Base-by-base conservation (phyloP, 306 rosid species). In the Castanea sativa region DNA sequence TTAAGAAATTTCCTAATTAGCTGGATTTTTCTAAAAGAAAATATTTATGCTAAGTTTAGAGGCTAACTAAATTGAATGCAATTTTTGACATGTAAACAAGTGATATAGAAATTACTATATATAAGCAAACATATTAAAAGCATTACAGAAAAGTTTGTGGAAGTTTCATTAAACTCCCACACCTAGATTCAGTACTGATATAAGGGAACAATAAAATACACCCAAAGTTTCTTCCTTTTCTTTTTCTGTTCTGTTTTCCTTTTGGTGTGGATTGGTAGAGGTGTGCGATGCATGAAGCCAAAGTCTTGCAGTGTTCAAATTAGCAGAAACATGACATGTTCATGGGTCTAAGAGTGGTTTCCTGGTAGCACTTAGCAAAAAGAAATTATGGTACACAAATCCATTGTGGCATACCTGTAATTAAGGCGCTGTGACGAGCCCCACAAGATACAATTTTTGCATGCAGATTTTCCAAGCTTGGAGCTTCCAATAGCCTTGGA, bases 341-440 rank as follows among this genome's bases (percentile, higher is more conserved):
- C 21, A 18, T 5, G 25, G 6, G 12, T 32, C 21, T 33, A 1
- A 4, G 52, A 3, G 71, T 33, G 25, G 52, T 19, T 67, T 32
- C 38, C 16, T 1, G 16, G 19, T 68, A 12, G 57, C 56, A 71
- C 55, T 43, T 41, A 20, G 29, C 23, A 74, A 45, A 33, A 71
- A 57, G 60, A 3, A 53, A 5, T 15, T 51, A 25, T 45, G 16
- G 70, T 5, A 25, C 32, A 30, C 43, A 64, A 64, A 52, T 12
- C 18, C 12, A 38, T 68, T 53, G 59, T 63, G 71, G 35, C 76
- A 77, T 87, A 92, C 99, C 97, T 72, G 99, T 88, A 79, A 92
- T 76, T 69, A 90, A 68, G 78, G 95, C 91, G 85, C 88, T 90
- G 83, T 94, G 99, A 69, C 99, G 99, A 68, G 99, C 97, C 72